These are phyloP conservation scores for Nannochloropsis salina DNA, from an alignment of 108 stramenopile species.

Conservation along the genomic window DNA sequence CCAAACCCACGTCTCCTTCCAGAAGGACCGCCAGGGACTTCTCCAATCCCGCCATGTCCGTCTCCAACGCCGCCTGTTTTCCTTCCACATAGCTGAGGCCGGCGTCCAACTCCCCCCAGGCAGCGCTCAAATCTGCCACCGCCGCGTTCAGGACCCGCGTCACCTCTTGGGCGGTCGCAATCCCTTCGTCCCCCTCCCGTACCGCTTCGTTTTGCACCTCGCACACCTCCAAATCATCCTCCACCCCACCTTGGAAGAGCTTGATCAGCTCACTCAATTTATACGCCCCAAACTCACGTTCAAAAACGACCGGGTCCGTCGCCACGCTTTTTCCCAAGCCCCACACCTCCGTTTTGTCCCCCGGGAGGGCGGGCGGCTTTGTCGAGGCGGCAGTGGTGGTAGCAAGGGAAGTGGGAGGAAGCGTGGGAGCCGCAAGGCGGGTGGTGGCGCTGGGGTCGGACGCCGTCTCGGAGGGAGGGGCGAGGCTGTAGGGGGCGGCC, in stretches of 20 bases:
- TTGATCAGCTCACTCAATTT: conserved; percentile 2
- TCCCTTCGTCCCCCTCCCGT: not conserved
- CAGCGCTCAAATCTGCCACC: not conserved
- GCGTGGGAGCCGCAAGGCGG: not conserved
- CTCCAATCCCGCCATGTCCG: not conserved
- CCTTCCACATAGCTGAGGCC: not conserved
- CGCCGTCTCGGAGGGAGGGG: not conserved
- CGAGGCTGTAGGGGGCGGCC: not conserved
- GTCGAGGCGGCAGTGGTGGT: not conserved
- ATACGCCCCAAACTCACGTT: not conserved
- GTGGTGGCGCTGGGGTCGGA: not conserved
- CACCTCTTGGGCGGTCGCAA: not conserved
- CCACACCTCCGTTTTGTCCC: not conserved
- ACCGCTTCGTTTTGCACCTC: not conserved
- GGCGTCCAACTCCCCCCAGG: not conserved
- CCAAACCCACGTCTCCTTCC: not conserved
- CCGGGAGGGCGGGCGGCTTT: too few species aligned
- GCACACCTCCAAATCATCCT: not conserved
- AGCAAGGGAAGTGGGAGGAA: not conserved
- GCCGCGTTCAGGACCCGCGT: not conserved
- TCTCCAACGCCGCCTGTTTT: conserved; percentile 3
- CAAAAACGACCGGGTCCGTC: not conserved
- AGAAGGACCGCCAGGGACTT: not conserved
- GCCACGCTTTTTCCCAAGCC: not conserved
- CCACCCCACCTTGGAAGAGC: not conserved